phyloP scores from a whole-genome alignment of 1,284 basidiomycete species.

The Trametes polyzona region DNA sequence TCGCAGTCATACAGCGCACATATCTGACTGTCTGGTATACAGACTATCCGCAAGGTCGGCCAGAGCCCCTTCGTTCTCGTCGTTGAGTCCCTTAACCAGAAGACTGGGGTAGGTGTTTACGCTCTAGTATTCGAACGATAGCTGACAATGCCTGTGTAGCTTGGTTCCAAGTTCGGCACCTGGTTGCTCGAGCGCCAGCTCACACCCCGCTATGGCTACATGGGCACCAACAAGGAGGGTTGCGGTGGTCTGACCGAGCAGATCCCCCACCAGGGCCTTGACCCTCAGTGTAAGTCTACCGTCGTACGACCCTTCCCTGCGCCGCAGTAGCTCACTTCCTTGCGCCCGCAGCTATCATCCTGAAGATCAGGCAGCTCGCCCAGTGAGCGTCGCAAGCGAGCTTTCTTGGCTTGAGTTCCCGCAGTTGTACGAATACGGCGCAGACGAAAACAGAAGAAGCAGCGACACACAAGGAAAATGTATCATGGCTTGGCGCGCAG shows the following conservation, averaged over 20 bases:
- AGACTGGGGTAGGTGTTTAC: conserved; percentile 68
- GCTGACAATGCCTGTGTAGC: conserved; percentile 40
- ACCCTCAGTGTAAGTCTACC: conserved; percentile 63
- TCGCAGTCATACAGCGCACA: too few relatives aligned
- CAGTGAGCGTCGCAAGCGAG: conserved; percentile 26
- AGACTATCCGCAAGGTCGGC: conserved; percentile 67
- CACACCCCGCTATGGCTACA: conserved; percentile 80
- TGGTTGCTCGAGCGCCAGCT: conserved; percentile 82
- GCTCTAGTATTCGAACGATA: background rate
- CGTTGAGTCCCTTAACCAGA: conserved; percentile 85
- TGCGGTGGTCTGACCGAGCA: conserved; percentile 85
- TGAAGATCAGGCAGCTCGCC: conserved; percentile 61
- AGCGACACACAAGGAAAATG: background rate
- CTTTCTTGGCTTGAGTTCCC: background rate
- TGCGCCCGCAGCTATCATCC: conserved; percentile 58
- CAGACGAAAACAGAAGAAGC: background rate
- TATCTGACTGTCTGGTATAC: conserved; percentile 38
- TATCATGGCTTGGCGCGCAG: background rate
- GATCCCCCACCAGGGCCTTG: conserved; percentile 75
- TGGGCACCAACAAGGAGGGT: conserved; percentile 81
- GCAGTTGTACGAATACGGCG: conserved; percentile 19
- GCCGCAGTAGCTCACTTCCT: background rate
- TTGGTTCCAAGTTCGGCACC: conserved; percentile 81
- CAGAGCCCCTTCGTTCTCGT: conserved; percentile 76
- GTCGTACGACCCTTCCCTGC: background rate